These are phyloP conservation scores for Cercospora sp. DNA, from an alignment of 2,329 filamentous ascomycete species.

Conservation along the genomic window DNA sequence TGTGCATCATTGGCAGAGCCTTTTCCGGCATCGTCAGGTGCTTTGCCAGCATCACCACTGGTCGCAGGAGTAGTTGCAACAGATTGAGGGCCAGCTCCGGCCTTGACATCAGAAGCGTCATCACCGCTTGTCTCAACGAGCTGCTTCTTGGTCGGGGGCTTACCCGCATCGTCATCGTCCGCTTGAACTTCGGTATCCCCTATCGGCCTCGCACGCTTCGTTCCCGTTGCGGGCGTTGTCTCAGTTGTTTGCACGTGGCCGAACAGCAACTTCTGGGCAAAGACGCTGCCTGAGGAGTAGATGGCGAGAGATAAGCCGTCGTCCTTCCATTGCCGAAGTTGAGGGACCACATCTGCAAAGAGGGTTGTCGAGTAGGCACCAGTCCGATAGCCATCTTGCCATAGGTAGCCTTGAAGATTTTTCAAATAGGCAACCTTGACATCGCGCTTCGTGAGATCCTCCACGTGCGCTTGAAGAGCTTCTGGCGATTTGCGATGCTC, in stretches of 20 bases:
- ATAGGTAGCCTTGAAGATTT: slow-evolving; percentile 76
- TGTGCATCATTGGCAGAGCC: slow-evolving; percentile 10
- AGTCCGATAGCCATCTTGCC: slow-evolving; percentile 70
- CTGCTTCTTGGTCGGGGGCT: slow-evolving; percentile 21
- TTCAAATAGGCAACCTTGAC: slow-evolving; percentile 78
- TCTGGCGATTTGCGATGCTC: slow-evolving; percentile 61
- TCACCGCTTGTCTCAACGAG: slow-evolving; percentile 5
- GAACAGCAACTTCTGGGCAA: slow-evolving; percentile 79
- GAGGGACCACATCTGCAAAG: slow-evolving; percentile 70
- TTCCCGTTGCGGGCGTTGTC: slow-evolving; percentile 18
- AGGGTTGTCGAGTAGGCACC: slow-evolving; percentile 71
- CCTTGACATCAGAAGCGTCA: slow-evolving; percentile 12
- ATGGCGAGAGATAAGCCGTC: slow-evolving; percentile 65
- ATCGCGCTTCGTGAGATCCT: slow-evolving; percentile 69
- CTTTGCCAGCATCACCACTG: slow-evolving; percentile 16
- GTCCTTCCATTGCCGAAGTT: slow-evolving; percentile 54
- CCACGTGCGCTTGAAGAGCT: slow-evolving; percentile 66
- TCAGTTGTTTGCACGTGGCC: slow-evolving; percentile 50
- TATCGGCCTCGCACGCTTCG: slow-evolving; percentile 21
- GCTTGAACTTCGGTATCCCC: slow-evolving; percentile 25
- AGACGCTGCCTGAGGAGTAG: slow-evolving; percentile 78
- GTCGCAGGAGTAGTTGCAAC: slow-evolving; percentile 7
- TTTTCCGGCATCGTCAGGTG: slow-evolving; percentile 10
- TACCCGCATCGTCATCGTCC: slow-evolving; percentile 14
- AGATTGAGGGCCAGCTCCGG: slow-evolving; percentile 5